These are phyloP conservation scores for Discostella pseudostelligera DNA, from an alignment of 108 stramenopile species.

Conservation along the genomic window DNA sequence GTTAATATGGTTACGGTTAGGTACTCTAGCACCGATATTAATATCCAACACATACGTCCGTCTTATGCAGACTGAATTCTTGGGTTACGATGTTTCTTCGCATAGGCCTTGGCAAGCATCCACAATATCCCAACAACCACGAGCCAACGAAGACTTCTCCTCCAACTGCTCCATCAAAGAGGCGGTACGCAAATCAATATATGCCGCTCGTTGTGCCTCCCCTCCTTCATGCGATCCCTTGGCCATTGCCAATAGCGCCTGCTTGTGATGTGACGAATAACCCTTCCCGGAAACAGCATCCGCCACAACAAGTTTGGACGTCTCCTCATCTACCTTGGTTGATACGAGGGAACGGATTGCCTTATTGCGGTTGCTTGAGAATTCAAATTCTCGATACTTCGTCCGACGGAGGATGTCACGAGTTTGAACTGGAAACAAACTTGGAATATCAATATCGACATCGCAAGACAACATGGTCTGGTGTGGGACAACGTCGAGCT, in stretches of 20 bases:
- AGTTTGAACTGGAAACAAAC: slow-evolving; percentile 61
- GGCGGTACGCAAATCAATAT: slow-evolving; percentile 62
- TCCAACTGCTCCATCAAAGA: slow-evolving; percentile 57
- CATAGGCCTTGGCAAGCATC: slow-evolving; percentile 41
- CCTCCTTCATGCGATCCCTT: slow-evolving; percentile 51
- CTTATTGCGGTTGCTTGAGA: slow-evolving; percentile 68
- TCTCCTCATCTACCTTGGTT: slow-evolving; percentile 62
- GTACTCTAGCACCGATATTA: too few relatives aligned
- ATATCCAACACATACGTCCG: too few relatives aligned
- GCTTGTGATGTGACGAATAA: slow-evolving; percentile 49
- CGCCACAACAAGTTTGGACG: slow-evolving; percentile 58
- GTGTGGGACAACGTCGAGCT: slow-evolving; percentile 26
- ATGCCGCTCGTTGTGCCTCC: slow-evolving; percentile 67
- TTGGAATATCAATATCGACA: slow-evolving; percentile 64
- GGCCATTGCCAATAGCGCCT: slow-evolving; percentile 55
- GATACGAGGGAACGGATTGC: slow-evolving; percentile 66
- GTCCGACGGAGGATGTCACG: slow-evolving; percentile 75
- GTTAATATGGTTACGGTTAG: too few relatives aligned
- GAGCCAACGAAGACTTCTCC: slow-evolving; percentile 39
- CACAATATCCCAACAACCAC: slow-evolving; percentile 51
- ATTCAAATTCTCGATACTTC: slow-evolving; percentile 80
- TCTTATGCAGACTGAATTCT: too few relatives aligned
- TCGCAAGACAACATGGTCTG: slow-evolving; percentile 68
- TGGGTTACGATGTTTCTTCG: not conserved
- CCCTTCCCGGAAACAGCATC: slow-evolving; percentile 62